Evolutionary conservation across 73 alveolate genomes (phyloP), one percentile per base, ranked within the genome.

Genomic region (Paramecium tetraurelia): DNA sequence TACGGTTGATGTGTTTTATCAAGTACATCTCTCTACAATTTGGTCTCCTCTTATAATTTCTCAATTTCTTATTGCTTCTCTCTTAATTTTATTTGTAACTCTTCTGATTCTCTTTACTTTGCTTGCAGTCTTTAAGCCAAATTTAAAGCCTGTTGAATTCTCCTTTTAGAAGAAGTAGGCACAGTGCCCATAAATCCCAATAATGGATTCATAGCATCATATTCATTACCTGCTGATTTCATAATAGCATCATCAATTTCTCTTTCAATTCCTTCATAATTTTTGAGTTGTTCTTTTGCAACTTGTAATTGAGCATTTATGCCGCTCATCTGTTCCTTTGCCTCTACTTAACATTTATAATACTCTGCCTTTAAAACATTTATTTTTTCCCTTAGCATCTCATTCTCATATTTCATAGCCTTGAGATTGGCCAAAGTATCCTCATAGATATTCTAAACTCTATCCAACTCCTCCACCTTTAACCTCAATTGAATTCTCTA

Each of bases 221-320:
- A 92, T 21, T 95, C 95, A 27, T 86, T 69, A 7, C 93, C 93
- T 10, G 96, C 98, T n/a, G 94, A 95, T 50, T 94, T 93, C 93
- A 94, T 93, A 20, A 97, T 95, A 1, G 99, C 99, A 46, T 93
- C 93, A 89, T 97, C 99, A 9, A 97, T 93, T 71, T 97, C 98
- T 72, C 93, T 96, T 57, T 97, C 99, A 43, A 97, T 97, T 14
- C 94, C 92, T 69, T 96, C 99, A 88, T 97, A 97, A 84, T 97
- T 93, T 16, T 95, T 95, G 27, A 97, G 89, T 58, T 96, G 57
- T 85, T 97, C 99, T 85, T 92, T 94, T 27, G 95, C 85, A 12
- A 97, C 98, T 22, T 97, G 96, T 11, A 96, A 86, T 84, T 97
- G 92, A 50, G 99, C 99, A 58, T 86, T 85, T 14, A 95, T 86